Conservation (phyloP, 768 basidiomycete genomes). For the Pleurotus salmoneostramineus region DNA sequence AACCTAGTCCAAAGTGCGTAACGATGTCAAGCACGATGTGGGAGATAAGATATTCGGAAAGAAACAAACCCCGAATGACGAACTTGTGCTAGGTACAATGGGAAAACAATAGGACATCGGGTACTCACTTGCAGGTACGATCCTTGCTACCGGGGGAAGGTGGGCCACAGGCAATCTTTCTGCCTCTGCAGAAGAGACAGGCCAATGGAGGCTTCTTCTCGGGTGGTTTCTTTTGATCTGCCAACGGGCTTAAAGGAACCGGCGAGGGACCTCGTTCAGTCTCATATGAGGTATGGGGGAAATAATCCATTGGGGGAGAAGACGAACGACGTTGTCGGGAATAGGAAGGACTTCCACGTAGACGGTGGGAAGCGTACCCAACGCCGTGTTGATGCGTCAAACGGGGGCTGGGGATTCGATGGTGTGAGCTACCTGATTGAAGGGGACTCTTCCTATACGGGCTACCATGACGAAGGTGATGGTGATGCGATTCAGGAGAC, state of each 20-base stretch:
- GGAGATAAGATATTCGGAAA: not conserved
- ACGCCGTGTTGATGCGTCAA: not conserved
- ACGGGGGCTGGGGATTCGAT: not conserved
- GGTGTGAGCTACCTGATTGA: not conserved
- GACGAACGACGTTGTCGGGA: not conserved
- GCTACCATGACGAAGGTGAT: not conserved
- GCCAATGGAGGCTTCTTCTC: constrained; percentile 60
- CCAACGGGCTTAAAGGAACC: constrained; percentile 21
- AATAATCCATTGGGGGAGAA: not conserved
- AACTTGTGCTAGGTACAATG: not conserved
- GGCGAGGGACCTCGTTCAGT: not conserved
- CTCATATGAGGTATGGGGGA: not conserved
- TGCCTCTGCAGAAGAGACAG: constrained; percentile 61
- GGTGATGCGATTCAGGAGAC: not conserved
- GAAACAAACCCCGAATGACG: not conserved
- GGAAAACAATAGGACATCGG: constrained; percentile 1
- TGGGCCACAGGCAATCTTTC: constrained; percentile 69
- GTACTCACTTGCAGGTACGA: constrained; percentile 63
- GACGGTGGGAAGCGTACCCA: not conserved
- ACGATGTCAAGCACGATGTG: not conserved
- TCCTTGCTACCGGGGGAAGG: constrained; percentile 49
- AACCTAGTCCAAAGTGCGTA: not conserved
- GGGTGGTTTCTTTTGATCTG: constrained; percentile 23
- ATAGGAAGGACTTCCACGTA: not conserved
- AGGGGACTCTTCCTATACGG: not conserved